phyloP scores from a whole-genome alignment of 108 stramenopile species.

The Pelagomonas calceolata region DNA sequence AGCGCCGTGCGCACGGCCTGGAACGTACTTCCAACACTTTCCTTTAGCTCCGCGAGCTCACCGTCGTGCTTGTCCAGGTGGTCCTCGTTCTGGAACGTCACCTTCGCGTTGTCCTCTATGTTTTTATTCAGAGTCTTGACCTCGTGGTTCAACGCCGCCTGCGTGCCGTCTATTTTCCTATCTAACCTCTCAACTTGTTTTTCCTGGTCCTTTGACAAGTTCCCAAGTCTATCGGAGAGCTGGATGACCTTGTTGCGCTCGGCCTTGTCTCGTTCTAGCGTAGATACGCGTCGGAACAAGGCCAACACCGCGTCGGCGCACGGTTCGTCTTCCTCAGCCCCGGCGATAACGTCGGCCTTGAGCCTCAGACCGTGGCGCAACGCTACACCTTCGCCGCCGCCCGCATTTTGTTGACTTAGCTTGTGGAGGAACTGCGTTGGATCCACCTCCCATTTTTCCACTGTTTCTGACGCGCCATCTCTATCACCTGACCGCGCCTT shows the following conservation, averaged over 20 bases:
- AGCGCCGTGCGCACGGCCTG: too few species aligned
- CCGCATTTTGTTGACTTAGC: not conserved
- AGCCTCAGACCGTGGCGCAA: not conserved
- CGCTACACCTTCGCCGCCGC: not conserved
- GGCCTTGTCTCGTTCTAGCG: not conserved
- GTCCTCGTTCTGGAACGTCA: too few species aligned
- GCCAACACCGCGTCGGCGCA: not conserved
- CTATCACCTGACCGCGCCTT: too few species aligned
- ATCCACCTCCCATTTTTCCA: too few species aligned
- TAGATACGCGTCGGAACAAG: not conserved
- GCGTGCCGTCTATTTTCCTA: too few species aligned
- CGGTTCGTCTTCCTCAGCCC: not conserved
- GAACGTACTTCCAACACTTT: too few species aligned
- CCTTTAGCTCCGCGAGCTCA: too few species aligned
- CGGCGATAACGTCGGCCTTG: not conserved
- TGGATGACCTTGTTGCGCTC: not conserved
- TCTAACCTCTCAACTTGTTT: not conserved
- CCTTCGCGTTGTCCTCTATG: too few species aligned
- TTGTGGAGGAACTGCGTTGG: not conserved
- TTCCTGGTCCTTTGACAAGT: not conserved
- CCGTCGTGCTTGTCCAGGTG: too few species aligned
- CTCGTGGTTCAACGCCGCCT: too few species aligned
- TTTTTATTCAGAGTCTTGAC: not conserved
- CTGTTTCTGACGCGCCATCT: too few species aligned
- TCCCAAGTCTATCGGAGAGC: not conserved